Conservation (phyloP, 2,329 filamentous ascomycete species). For the Escovopsis weberi region DNA sequence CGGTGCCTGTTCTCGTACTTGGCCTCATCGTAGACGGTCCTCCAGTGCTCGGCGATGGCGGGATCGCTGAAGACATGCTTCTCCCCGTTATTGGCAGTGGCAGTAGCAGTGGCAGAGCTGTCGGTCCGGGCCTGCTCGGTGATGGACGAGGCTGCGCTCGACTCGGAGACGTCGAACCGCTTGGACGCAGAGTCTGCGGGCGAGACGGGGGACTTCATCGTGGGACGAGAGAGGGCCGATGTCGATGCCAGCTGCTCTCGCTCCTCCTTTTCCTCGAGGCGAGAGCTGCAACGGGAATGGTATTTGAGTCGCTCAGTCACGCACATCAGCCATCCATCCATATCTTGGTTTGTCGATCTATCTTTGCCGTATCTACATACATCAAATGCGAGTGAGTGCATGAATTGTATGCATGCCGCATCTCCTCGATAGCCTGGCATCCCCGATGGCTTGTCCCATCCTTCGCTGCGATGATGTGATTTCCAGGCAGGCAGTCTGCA, state of each 20-base stretch:
- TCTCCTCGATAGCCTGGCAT: too few relatives aligned
- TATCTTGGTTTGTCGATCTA: too few relatives aligned
- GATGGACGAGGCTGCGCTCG: not conserved
- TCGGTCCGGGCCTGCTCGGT: not conserved
- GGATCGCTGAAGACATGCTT: conserved; percentile 36
- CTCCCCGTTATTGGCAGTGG: conserved; percentile 8
- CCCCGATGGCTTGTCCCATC: not conserved
- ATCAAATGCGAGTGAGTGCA: too few relatives aligned
- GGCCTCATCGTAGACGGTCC: conserved; percentile 37
- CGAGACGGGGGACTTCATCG: too few relatives aligned
- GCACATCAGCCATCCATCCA: too few relatives aligned
- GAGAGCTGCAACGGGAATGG: too few relatives aligned
- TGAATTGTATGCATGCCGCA: too few relatives aligned
- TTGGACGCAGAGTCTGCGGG: not conserved
- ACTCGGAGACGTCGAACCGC: not conserved
- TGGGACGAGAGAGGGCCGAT: too few relatives aligned
- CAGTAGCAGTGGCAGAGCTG: conserved; percentile 6
- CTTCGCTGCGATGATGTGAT: not conserved
- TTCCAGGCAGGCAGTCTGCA: not conserved
- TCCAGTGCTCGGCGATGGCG: conserved; percentile 37
- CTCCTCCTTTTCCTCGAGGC: too few relatives aligned
- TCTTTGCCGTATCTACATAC: too few relatives aligned
- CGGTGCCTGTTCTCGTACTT: conserved; percentile 45
- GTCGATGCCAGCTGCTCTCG: too few relatives aligned
- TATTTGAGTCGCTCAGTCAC: too few relatives aligned